phyloP scores from a whole-genome alignment of 345 rosid species.

The Gynandropsis gynandra region DNA sequence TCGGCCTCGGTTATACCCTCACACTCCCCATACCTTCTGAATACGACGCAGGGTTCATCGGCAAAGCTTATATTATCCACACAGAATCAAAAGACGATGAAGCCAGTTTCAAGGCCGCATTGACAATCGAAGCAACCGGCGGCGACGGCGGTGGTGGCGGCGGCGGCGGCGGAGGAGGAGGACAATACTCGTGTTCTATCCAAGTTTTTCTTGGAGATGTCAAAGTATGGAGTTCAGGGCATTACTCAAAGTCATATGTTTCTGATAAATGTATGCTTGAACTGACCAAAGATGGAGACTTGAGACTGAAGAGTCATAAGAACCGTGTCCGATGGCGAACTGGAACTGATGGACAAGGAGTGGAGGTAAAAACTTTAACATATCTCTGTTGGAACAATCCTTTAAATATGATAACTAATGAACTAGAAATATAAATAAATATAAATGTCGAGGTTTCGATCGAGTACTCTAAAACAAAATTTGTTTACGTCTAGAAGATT shows the following conservation, averaged over 20 bases:
- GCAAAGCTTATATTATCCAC: constrained; percentile 66
- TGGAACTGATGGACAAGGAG: constrained; percentile 79
- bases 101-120: constrained; percentile 53
- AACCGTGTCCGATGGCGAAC: constrained; percentile 68
- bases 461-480: too few relatives aligned
- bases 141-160: too few relatives aligned
- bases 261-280: constrained; percentile 51
- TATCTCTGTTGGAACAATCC: too few relatives aligned
- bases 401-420: too few relatives aligned
- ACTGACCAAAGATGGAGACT: constrained; percentile 61
- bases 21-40: constrained; percentile 47
- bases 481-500: too few relatives aligned
- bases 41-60: constrained; percentile 42
- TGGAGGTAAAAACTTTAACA: constrained; percentile 49
- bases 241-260: constrained; percentile 50
- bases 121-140: constrained; percentile 52
- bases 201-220: constrained; percentile 72
- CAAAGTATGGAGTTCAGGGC: constrained; percentile 88
- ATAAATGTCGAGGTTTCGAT: too few relatives aligned
- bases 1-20: constrained; percentile 40
- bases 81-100: constrained; percentile 19
- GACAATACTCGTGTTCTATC: constrained; percentile 53
- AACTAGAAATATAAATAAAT: too few relatives aligned
- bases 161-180: too few relatives aligned
- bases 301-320: constrained; percentile 49